Conservation (phyloP, 164 flowering plant genomes). For the Piper longum region DNA sequence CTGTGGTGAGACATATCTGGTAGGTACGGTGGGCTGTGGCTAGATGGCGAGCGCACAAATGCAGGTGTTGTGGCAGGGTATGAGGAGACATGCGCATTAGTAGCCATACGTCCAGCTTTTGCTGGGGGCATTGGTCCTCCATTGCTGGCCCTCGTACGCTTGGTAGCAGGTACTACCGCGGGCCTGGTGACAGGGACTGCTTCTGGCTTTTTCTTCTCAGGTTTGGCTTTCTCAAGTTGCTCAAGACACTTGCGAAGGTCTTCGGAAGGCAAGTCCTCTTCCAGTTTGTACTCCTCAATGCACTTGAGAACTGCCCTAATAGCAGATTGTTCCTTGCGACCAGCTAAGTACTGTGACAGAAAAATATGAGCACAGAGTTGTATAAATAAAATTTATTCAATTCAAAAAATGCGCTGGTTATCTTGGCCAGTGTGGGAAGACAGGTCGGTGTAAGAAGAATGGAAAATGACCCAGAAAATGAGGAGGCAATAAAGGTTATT, state of each 20-base stretch:
- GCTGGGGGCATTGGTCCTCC: conserved; percentile 99
- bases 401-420: too few species aligned
- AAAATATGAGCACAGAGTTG: not conserved
- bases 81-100: conserved; percentile 83
- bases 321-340: conserved; percentile 89
- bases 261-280: conserved; percentile 74
- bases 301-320: conserved; percentile 78
- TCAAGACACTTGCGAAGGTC: conserved; percentile 78
- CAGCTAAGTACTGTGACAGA: conserved; percentile 48
- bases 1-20: not conserved
- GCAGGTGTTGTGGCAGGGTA: conserved; percentile 58
- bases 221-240: conserved; percentile 76
- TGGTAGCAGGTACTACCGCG: conserved; percentile 59
- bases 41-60: conserved; percentile 47
- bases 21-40: conserved; percentile 11
- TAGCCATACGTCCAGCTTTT: conserved; percentile 78
- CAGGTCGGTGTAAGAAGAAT: too few species aligned
- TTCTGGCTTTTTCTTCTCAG: conserved; percentile 68
- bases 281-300: conserved; percentile 93
- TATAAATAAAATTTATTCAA: not conserved
- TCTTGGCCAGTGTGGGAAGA: too few species aligned
- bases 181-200: conserved; percentile 25
- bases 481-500: too few species aligned
- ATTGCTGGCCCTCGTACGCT: conserved; percentile 74
- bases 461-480: too few species aligned